These are phyloP conservation scores for Pyracantha coccinea DNA, from an alignment of 331 rosid genomes.

Conservation along the genomic window DNA sequence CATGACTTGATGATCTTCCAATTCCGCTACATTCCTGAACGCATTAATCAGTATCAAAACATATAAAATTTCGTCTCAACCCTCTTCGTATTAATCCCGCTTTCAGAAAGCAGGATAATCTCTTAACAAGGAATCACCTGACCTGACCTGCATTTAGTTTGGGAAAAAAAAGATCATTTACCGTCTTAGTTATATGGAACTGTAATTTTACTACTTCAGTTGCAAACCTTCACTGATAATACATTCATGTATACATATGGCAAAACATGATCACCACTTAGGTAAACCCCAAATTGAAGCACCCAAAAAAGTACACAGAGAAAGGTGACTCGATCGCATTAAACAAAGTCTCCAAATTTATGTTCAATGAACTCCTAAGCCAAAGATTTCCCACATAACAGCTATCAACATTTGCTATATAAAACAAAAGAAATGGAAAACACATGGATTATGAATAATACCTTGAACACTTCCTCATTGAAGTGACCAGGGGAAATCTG, in stretches of 20 bases:
- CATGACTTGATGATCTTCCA: neutral
- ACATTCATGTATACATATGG: neutral
- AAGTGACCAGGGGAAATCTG: constrained; percentile 85
- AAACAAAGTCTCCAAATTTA: neutral
- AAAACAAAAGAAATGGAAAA: neutral
- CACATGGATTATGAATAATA: constrained; percentile 28
- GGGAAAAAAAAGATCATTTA: too few species aligned
- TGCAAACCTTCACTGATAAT: neutral
- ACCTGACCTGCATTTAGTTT: neutral
- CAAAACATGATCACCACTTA: neutral
- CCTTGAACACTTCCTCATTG: constrained; percentile 81
- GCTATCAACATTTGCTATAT: neutral
- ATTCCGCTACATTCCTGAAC: neutral
- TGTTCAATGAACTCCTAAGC: neutral
- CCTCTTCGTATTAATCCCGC: neutral
- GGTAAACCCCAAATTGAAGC: neutral
- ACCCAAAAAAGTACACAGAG: neutral
- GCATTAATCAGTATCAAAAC: neutral
- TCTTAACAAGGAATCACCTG: neutral
- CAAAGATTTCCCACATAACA: neutral
- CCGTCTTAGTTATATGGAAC: neutral
- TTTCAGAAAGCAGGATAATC: neutral
- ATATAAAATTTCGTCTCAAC: neutral
- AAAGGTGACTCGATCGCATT: neutral
- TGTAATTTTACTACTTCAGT: neutral